phyloP scores from a whole-genome alignment of 164 flowering plant species.

The Magnolia changhungtana region DNA sequence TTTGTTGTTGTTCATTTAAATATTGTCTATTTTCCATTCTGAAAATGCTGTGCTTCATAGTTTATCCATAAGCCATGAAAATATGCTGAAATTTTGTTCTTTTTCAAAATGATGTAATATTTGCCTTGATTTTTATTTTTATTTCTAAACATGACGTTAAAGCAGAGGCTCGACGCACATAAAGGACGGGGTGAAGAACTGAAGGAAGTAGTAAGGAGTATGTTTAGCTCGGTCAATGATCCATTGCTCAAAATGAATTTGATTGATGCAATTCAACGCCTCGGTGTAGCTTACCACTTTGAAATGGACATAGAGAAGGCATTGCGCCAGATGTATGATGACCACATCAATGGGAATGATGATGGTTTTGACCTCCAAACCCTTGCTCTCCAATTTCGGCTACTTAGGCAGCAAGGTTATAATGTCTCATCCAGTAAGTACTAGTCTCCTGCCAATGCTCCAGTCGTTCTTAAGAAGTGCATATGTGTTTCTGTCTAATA shows the following conservation, averaged over 20 bases:
- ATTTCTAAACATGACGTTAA: neutral
- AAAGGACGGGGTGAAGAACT: neutral
- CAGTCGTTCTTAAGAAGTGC: neutral
- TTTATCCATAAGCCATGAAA: neutral
- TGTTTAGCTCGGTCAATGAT: neutral
- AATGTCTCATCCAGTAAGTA: slow-evolving; percentile 5
- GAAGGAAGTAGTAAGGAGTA: slow-evolving; percentile 5
- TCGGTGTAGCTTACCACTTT: slow-evolving; percentile 14
- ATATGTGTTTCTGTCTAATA: too few species aligned
- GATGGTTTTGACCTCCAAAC: neutral
- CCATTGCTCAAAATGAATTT: neutral
- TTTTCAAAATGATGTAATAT: too few species aligned
- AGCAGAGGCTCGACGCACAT: slow-evolving; percentile 5
- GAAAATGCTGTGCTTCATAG: too few species aligned
- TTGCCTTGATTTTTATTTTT: too few species aligned
- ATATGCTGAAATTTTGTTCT: too few species aligned
- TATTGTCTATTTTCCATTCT: too few species aligned
- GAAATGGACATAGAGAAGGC: slow-evolving; percentile 5
- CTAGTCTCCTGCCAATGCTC: neutral
- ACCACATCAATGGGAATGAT: too few species aligned
- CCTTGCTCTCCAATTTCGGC: slow-evolving; percentile 9
- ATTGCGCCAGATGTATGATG: neutral
- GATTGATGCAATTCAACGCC: slow-evolving; percentile 14
- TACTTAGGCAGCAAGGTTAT: slow-evolving; percentile 12
- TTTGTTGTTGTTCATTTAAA: too few species aligned